Base-by-base conservation (phyloP, 2,329 filamentous ascomycete species). In the Byssothecium circinans region DNA sequence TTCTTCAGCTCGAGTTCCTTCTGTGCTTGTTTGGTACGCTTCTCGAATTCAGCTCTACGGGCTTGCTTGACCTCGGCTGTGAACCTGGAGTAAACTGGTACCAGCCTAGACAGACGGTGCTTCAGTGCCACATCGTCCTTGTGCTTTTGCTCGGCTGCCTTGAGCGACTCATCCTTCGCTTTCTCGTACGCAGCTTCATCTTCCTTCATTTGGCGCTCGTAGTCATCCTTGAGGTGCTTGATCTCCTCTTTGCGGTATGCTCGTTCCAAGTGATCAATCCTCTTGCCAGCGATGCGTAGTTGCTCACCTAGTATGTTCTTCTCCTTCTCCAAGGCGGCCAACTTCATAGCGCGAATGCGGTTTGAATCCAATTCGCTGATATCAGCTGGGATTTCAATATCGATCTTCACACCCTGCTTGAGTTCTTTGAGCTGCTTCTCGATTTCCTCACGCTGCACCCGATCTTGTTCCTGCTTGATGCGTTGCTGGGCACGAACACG, bases 231-330 rank as follows among this genome's bases (percentile, higher is more conserved):
- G 49, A 97, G 78, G 75, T 96, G 92, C 83, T 96, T 96, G 66
- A 87, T 77, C 74, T 99, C 94, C 76, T 97, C 94, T 72, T 92
- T 89, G 65, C 94, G 87, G 82, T 95, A 95, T 30, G 94, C 94
- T 77, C 94, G 89, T 79, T 99, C 94, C 62, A 99, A 78, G 75
- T 99, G 92, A 69, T 99, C 94, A 64, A 96, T 89, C 56, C 94
- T 88, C 83, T 96, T 97, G 71, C 88, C 90, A 51, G 91, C 95
- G 62, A 95, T 84, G 63, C 91, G 87, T 43, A 97, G 83, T 70
- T 88, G 90, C 75, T 96, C 91, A 56, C 88, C 89, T 59, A 96
- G 85, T 67, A 94, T 91, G 67, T 92, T 95, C 86, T 97, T 99
- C 80, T 97, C 94, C 62, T 92, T 91, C 77, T 97, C 94, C 10